Base-by-base conservation (phyloP, 176 grass and related monocot species). In the Areca catechu region DNA sequence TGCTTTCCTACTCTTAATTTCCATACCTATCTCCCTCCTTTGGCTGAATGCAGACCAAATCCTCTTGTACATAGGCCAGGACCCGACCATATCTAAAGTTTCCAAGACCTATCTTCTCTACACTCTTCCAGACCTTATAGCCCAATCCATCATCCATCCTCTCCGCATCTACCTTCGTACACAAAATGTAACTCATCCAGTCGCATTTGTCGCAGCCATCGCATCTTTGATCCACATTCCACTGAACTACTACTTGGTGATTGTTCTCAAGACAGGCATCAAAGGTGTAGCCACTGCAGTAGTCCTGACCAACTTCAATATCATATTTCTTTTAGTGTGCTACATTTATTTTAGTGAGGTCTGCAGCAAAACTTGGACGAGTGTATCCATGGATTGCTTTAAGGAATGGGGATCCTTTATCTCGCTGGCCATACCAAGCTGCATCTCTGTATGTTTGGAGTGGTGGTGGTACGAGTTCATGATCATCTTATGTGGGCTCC, bases 391-490 rank as follows among this genome's bases (percentile, higher is more conserved):
- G 4, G 94, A 92, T 34, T 98, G 84, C 66, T 66, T 98, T 58
- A 67, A 74, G 0, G 94, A 81, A 1, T 98, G 87, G 87, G 68
- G 81, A 17, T 55, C 63, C 16, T 56, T 98, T 48, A 75, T 98
- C 58, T 74, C 71, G 4, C 94, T 98, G 15, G 81, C 94, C 17
- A 70, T 87, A 0, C 94, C 94, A 14, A 89, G 88, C 1, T 89
- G 87, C 18, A 77, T 71, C 7, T 89, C 94, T 7, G 94, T 98
- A 0, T 98, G 94, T 70, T 74, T 98, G 24, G 94, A 98, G 56
- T 98, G 94, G 94, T 98, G 94, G 94, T 98, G 94, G 94, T 98
- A 98, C 68, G 94, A 98, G 70, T 69, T 98, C 68, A 93, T 98
- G 88, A 98, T 98, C 61, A 79, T 98, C 74, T 76, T 93, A 16